Conservation (phyloP, 257 asterid species). For the Voacanga thouarsii region DNA sequence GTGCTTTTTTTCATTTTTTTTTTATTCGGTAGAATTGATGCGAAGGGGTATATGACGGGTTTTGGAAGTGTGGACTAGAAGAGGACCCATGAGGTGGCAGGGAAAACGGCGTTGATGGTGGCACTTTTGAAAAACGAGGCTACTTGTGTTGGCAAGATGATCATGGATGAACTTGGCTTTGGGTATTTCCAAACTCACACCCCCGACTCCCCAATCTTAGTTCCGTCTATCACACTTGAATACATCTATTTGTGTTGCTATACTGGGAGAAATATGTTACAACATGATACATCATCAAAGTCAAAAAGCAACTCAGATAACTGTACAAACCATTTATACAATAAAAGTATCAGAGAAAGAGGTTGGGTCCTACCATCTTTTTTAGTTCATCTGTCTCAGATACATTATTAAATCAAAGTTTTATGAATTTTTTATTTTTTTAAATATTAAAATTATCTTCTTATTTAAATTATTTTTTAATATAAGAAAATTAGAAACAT, state of each 20-base stretch:
- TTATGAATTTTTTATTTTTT: too few relatives aligned
- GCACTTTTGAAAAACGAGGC: constrained; percentile 70
- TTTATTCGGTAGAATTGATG: constrained; percentile 64
- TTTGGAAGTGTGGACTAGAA: constrained; percentile 84
- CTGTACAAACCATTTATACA: too few relatives aligned
- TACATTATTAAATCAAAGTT: too few relatives aligned
- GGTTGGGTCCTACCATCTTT: too few relatives aligned
- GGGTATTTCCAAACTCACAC: constrained; percentile 83
- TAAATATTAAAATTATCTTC: too few relatives aligned
- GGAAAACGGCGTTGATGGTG: constrained; percentile 68
- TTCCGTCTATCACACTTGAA: neutral
- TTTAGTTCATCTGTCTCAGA: too few relatives aligned
- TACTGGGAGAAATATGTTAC: neutral
- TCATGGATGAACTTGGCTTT: constrained; percentile 85
- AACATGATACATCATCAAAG: too few relatives aligned
- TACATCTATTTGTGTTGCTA: neutral
- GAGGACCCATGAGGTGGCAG: constrained; percentile 75
- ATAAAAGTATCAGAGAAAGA: too few relatives aligned
- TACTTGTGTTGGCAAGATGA: constrained; percentile 78
- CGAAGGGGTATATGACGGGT: constrained; percentile 81
- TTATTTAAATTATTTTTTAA: too few relatives aligned
- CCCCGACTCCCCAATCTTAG: neutral
- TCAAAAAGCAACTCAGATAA: too few relatives aligned
- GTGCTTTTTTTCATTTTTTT: neutral
- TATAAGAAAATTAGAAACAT: too few relatives aligned